Percentiles rank a stretch among this genome's conserved stretches.
These are phyloP conservation scores for Ceratonia siliqua DNA, from an alignment of 306 rosid genomes.

Conservation along the genomic window DNA sequence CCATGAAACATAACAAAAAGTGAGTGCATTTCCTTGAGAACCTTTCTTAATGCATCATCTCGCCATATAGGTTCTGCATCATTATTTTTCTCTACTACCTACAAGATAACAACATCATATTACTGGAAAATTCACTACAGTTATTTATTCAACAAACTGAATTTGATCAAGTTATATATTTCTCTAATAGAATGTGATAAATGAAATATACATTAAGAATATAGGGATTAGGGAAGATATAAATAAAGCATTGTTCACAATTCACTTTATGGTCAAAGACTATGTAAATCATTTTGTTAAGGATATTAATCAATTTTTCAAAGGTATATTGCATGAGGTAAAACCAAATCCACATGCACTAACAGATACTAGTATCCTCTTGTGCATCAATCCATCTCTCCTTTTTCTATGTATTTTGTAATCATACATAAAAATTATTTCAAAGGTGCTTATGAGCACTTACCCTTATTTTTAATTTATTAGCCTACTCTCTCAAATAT, in stretches of 20 bases:
- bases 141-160: background rate
- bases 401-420: background rate
- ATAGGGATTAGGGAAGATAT: background rate
- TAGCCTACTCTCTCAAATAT: background rate
- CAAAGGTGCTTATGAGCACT: background rate
- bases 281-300: background rate
- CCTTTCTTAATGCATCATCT: constrained; percentile 72
- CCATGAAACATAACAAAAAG: constrained; percentile 93
- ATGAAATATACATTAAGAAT: background rate
- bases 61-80: constrained; percentile 84
- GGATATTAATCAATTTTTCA: background rate
- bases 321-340: background rate
- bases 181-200: background rate
- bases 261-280: background rate
- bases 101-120: constrained; percentile 33
- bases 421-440: background rate
- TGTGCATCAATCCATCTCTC: background rate
- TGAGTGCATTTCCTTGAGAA: constrained; percentile 85
- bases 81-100: constrained; percentile 90
- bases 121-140: constrained; percentile 1
- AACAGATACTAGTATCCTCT: background rate
- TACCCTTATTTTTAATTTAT: background rate
- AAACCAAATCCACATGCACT: background rate
- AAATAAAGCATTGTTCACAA: background rate
- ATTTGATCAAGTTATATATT: background rate